phyloP scores from a whole-genome alignment of 2,329 filamentous ascomycete genomes.

The Penicillium sp. region DNA sequence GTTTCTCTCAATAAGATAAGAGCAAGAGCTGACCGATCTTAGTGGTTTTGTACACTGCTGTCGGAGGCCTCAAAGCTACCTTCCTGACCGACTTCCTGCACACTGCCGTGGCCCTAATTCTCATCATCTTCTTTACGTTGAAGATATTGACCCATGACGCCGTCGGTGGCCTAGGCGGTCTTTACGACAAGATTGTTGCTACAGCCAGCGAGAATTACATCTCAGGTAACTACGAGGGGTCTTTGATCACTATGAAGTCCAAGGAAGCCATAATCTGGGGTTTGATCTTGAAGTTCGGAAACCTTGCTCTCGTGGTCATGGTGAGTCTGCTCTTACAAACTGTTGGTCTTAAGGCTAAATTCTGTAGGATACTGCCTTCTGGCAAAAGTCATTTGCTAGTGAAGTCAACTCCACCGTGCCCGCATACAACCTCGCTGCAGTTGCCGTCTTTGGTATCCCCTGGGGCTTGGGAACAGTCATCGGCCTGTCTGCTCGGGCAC shows the following conservation, averaged over 20 bases:
- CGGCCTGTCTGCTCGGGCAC: conserved; percentile 50
- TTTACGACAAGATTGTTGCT: conserved; percentile 55
- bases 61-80: conserved; percentile 56
- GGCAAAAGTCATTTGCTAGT: conserved; percentile 58
- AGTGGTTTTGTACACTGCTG: conserved; percentile 55
- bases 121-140: conserved; percentile 56
- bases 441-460: conserved; percentile 54
- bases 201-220: conserved; percentile 49
- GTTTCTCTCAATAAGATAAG: not conserved
- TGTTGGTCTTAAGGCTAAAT: not conserved
- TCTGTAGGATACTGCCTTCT: conserved; percentile 54
- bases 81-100: conserved; percentile 57
- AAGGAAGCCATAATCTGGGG: conserved; percentile 51
- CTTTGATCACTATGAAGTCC: conserved; percentile 56
- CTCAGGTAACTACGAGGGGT: conserved; percentile 53
- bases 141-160: conserved; percentile 49
- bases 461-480: conserved; percentile 56
- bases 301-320: conserved; percentile 57
- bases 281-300: conserved; percentile 55
- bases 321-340: conserved; percentile 24
- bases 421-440: conserved; percentile 52
- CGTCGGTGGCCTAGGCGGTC: conserved; percentile 48
- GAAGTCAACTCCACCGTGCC: conserved; percentile 55
- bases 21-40: not conserved
- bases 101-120: conserved; percentile 53